phyloP scores from a whole-genome alignment of 169 alveolate genomes.

The Plasmodium blacklocki region DNA sequence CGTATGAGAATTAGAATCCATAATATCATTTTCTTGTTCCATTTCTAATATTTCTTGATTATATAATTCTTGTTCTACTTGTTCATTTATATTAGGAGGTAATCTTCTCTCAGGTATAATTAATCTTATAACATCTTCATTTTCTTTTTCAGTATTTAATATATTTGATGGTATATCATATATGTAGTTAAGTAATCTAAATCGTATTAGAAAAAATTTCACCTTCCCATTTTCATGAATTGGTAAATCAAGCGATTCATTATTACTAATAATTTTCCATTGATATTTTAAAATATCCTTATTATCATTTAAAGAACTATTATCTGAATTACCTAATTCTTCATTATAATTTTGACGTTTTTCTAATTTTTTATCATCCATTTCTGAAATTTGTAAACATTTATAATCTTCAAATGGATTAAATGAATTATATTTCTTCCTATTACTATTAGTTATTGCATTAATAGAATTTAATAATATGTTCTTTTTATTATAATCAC shows the following conservation, averaged over 20 bases:
- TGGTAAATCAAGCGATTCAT: conserved; percentile 75
- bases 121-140: conserved; percentile 60
- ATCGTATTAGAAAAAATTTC: conserved; percentile 57
- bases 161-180: conserved; percentile 72
- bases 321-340: background rate
- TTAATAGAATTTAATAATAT: background rate
- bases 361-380: too few relatives aligned
- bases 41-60: conserved; percentile 57
- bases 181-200: conserved; percentile 57
- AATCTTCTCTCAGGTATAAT: conserved; percentile 70
- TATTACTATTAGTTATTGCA: background rate
- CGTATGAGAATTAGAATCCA: conserved; percentile 16
- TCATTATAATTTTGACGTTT: background rate
- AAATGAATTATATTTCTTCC: background rate
- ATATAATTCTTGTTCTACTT: conserved; percentile 65
- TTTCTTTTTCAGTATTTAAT: conserved; percentile 47
- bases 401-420: too few relatives aligned
- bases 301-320: conserved; percentile 12
- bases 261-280: conserved; percentile 52
- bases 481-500: background rate
- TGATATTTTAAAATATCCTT: conserved; percentile 44
- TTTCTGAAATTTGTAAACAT: too few relatives aligned
- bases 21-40: conserved; percentile 13
- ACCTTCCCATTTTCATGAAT: conserved; percentile 74
- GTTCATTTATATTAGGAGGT: conserved; percentile 63